phyloP scores from a whole-genome alignment of 805 yeast genomes.

The Saturnispora dispora region DNA sequence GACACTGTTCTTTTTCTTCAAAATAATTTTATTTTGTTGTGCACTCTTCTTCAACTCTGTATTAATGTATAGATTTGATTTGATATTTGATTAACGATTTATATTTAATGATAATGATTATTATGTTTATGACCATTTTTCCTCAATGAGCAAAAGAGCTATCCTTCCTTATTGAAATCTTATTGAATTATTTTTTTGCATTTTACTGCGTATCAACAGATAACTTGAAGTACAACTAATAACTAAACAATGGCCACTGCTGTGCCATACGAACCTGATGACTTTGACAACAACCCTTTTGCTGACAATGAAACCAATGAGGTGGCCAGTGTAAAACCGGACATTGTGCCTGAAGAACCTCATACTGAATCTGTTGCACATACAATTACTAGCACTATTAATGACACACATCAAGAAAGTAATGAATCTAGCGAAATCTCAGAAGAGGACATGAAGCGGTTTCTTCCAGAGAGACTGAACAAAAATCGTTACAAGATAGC shows the following conservation, averaged over 20 bases:
- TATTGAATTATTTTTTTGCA: neutral
- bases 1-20: neutral
- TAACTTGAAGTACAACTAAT: neutral
- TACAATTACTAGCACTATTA: neutral
- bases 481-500: slow-evolving; percentile 32
- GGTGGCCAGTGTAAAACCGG: neutral
- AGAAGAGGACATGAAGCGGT: slow-evolving; percentile 34
- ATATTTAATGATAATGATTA: neutral
- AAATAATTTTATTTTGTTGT: neutral
- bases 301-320: slow-evolving; percentile 32
- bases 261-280: slow-evolving; percentile 37
- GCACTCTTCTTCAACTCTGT: neutral
- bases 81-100: neutral
- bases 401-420: neutral
- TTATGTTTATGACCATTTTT: neutral
- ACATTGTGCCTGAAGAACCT: neutral
- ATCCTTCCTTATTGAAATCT: neutral
- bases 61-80: neutral
- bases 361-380: neutral
- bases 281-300: slow-evolving; percentile 54
- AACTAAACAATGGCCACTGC: slow-evolving; percentile 26
- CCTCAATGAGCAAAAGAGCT: neutral
- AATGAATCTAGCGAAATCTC: slow-evolving; percentile 20
- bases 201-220: neutral
- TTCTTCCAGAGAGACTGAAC: slow-evolving; percentile 44